Conservation (phyloP, 495 filamentous ascomycete genomes). For the Bryoglossum gracile region DNA sequence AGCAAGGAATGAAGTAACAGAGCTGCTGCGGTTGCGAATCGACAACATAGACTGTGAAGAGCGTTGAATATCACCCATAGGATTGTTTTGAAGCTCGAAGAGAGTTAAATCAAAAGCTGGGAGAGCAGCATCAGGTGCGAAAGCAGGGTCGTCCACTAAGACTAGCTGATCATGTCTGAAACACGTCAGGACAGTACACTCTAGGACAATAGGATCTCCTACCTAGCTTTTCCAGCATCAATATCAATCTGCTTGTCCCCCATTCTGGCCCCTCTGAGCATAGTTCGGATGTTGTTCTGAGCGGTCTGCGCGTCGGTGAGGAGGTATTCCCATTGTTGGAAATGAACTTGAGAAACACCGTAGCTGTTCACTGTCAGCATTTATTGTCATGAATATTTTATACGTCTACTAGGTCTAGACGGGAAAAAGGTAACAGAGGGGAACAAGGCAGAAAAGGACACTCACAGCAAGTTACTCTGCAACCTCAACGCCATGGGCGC, state of each 20-base stretch:
- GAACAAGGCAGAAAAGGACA: neutral
- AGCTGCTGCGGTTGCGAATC: slow-evolving; percentile 26
- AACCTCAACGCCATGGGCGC: slow-evolving; percentile 88
- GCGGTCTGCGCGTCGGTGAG: slow-evolving; percentile 72
- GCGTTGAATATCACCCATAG: slow-evolving; percentile 30
- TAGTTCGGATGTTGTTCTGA: slow-evolving; percentile 60
- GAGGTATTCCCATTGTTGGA: slow-evolving; percentile 80
- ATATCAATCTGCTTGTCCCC: slow-evolving; percentile 57
- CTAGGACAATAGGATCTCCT: slow-evolving; percentile 17
- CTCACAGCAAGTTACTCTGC: slow-evolving; percentile 72
- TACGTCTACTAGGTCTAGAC: no score
- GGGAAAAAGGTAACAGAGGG: no score
- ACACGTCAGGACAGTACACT: neutral
- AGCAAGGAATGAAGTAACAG: slow-evolving; percentile 16
- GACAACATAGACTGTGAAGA: slow-evolving; percentile 31
- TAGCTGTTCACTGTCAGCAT: slow-evolving; percentile 41
- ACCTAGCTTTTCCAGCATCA: slow-evolving; percentile 68
- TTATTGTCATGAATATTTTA: slow-evolving; percentile 35
- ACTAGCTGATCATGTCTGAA: slow-evolving; percentile 70
- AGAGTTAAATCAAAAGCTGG: slow-evolving; percentile 52
- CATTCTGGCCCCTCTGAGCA: slow-evolving; percentile 42
- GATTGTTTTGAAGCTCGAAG: slow-evolving; percentile 25
- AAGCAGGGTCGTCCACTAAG: slow-evolving; percentile 79
- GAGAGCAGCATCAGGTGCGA: slow-evolving; percentile 61
- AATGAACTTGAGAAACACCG: slow-evolving; percentile 76